Evolutionary conservation across 2,329 filamentous ascomycete genomes (phyloP), one percentile per base, ranked within the genome.

Genomic region (Aspergillus unguis): DNA sequence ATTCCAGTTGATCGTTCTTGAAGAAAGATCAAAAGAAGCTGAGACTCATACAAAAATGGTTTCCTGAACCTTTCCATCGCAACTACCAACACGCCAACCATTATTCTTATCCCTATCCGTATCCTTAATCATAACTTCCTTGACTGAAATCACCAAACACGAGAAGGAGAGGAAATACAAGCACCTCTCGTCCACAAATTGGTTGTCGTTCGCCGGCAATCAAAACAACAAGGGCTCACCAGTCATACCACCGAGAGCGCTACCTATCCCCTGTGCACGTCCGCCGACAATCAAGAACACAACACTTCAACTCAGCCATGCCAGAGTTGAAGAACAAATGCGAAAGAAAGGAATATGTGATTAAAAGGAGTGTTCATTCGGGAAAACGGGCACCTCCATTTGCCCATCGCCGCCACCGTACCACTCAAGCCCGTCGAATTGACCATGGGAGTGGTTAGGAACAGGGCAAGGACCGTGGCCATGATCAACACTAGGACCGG

Each of bases 1-100:
- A 9, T 7, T 28, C 26, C 26, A 25, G 10, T 9, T 23, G n/a
- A 23, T 38, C 25, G 36, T 7, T 7, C 17, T 25, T 25, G 28
- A 43, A 41, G 25, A 5, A 26, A 41, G 11, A 33, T 5, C 10
- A 32, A 2, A 32, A 32, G 11, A 40, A 38, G 5, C 26, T 3
- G n/a, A 38, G 31, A 38, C 35, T 47, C 35, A 36, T 47, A 47
- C 44, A 38, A 38, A 47, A 38, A 32, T n/a, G n/a, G 10, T 26
- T 25, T 17, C 28, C 11, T 8, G 29, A 26, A 45, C 10, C 31
- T 35, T 26, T 10, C 27, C 44, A 8, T 38, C 25, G 25, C 44
- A 41, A 27, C 38, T 23, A 41, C 26, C 41, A 38, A 9, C 17
- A 8, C 17, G 17, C 28, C 9, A 31, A 25, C 37, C 9, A 10